Base-by-base conservation (phyloP, 1,284 basidiomycete species). In the Naganishia cerealis region DNA sequence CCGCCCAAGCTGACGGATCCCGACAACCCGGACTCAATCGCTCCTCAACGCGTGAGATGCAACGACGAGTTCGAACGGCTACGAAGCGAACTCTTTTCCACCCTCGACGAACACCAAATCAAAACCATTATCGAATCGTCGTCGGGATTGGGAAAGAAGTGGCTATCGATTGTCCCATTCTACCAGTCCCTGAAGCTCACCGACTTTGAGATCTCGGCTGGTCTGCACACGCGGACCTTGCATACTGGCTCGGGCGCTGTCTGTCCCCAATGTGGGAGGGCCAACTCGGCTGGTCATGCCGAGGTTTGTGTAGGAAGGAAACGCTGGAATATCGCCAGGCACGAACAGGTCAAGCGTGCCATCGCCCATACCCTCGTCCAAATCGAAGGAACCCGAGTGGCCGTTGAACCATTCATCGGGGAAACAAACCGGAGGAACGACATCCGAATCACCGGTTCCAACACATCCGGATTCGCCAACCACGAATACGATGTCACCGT, bases 91-190 rank as follows among this genome's bases (percentile, higher is more conserved):
- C 42, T 59, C 24, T 38, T 59, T 18, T 33, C 57, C 18, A 59
- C 36, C 36, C 57, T 59, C n/a, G 57, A 59, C 21, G 57, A 33
- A 18, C 57, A 46, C 13, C 57, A 59, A 59, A 39, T 24, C 39
- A 57, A 57, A 57, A 57, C 56, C 16, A 40, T 40, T 21, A 15
- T 57, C 16, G 56, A 57, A 40, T 57, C 56, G n/a, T 18, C n/a
- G n/a, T n/a, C n/a, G n/a, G n/a, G n/a, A n/a, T n/a, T n/a, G n/a
- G n/a, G n/a, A n/a, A n/a, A n/a, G 40, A 59, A 46, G 57, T 59
- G 57, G 57, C 57, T 59, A 15, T 59, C 57, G 9, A 15, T 59
- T 9, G 46, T 59, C 16, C 42, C 57, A 2, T 59, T 39, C 29
- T 46, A 59, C 24, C 57, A 59, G 21, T 18, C 16, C 24, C 29